Evolutionary conservation across 2,329 filamentous ascomycete species (phyloP).

Genomic region (Esteya vermicola): DNA sequence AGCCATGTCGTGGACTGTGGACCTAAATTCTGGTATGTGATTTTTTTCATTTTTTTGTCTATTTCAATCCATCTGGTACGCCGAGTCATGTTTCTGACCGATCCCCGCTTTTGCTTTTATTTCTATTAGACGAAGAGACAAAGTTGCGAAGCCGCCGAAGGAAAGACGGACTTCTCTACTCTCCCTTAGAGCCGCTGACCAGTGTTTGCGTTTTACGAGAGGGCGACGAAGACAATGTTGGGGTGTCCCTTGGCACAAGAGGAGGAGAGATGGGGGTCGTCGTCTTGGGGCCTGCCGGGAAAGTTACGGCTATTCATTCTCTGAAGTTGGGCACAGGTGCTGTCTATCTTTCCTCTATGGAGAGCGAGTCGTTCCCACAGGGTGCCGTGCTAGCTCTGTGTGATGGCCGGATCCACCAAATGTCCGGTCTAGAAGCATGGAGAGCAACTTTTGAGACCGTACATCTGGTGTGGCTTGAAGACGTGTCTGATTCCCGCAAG

Average conservation of each 20-base stretch:
- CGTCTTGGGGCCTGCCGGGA: constrained; percentile 10
- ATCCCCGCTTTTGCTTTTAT: no score
- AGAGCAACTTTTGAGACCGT: constrained; percentile 23
- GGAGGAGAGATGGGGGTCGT: constrained; percentile 35
- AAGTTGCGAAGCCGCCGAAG: not conserved
- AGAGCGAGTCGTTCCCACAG: constrained; percentile 6
- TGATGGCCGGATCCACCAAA: constrained; percentile 29
- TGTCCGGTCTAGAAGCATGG: constrained; percentile 21
- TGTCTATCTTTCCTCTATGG: constrained; percentile 11
- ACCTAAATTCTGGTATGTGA: constrained; percentile 13
- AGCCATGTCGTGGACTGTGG: constrained; percentile 6
- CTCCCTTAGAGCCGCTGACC: constrained; percentile 26
- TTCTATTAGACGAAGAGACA: constrained; percentile 2
- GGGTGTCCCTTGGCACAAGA: constrained; percentile 33
- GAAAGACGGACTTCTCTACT: not conserved
- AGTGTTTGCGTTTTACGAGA: constrained; percentile 21
- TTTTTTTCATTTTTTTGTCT: not conserved
- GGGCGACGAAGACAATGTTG: constrained; percentile 12
- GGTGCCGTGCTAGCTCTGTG: constrained; percentile 30
- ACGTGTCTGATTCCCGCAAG: constrained; percentile 30
- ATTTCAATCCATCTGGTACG: not conserved
- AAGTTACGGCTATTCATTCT: constrained; percentile 11
- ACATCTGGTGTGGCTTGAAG: constrained; percentile 35
- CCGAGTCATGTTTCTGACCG: no score
- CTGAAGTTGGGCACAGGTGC: constrained; percentile 14